Base-by-base conservation (phyloP, 805 yeast species). In the Candida maltosa region DNA sequence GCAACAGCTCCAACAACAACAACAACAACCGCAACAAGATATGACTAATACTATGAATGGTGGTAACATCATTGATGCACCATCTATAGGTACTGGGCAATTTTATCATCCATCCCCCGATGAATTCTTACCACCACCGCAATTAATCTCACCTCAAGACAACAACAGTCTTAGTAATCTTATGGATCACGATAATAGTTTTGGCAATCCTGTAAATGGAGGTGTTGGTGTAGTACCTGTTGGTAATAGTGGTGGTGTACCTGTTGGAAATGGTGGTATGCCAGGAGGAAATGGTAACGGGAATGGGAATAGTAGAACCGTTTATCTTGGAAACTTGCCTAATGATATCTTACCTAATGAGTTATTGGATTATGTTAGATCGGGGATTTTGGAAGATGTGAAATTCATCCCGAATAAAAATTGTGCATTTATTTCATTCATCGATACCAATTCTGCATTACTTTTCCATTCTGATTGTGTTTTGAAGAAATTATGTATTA, bases 381-480 rank as follows among this genome's bases (percentile, higher is more conserved):
- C 94, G 21, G 97, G 97, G 21, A 80, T 87, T 18, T 78, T 89
- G 37, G 97, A 89, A 63, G 78, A 76, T 36, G 78, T 87, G 35
- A 75, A 78, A 51, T 73, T 89, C 38, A 63, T 88, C n/a, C 88
- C 93, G 2, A 77, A 82, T 24, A 88, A 87, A 58, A 79, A 78
- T 68, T 88, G 95, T 69, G 96, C 96, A 2, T 87, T 87, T 54
- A 75, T 91, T 27, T 83, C 96, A 4, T 91, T 93, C 58, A 69
- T 91, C 38, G 96, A 88, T 58, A 91, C 83, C 56, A 81, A 85
- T 46, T 76, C 93, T 20, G 97, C 97, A 0, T 69, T 87, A 40
- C 75, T 87, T 45, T 93, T 93, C 65, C 96, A 88, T 60, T 86
- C 96, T 1, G 97, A 89, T 63, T 94, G 96, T 26, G 82, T 86